Conservation (phyloP, 352 stramenopile species). For the Pythium chondricola region DNA sequence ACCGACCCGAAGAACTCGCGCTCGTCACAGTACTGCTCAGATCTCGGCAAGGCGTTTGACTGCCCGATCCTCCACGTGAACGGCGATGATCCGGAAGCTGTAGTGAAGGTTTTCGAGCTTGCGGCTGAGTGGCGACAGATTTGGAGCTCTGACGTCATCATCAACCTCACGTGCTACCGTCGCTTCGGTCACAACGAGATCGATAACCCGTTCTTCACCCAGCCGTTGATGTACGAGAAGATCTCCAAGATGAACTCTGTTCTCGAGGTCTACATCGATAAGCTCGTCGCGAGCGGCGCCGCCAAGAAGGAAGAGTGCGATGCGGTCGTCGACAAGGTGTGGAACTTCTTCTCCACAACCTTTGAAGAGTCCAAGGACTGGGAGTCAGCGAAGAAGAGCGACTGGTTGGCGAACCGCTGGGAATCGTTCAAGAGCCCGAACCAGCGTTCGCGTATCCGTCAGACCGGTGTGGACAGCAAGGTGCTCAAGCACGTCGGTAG, state of each 20-base stretch:
- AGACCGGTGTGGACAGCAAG: conserved; percentile 92
- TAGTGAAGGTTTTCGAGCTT: conserved; percentile 90
- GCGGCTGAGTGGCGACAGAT: conserved; percentile 82
- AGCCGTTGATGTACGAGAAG: conserved; percentile 86
- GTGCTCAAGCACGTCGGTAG: conserved; percentile 89
- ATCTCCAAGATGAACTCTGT: conserved; percentile 84
- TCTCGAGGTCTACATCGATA: conserved; percentile 65
- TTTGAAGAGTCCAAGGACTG: conserved; percentile 67
- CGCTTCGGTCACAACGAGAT: conserved; percentile 98
- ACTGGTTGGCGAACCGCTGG: conserved; percentile 96
- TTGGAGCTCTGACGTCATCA: conserved; percentile 96
- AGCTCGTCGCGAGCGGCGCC: conserved; percentile 52
- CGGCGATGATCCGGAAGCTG: conserved; percentile 94
- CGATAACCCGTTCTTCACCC: conserved; percentile 85
- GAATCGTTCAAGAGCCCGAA: conserved; percentile 95
- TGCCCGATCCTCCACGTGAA: conserved; percentile 94
- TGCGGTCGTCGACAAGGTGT: conserved; percentile 50
- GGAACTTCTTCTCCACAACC: conserved; percentile 50
- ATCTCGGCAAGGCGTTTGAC: conserved; percentile 97
- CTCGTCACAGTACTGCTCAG: conserved; percentile 96
- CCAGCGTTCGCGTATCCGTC: conserved; percentile 87
- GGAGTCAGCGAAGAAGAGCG: conserved; percentile 73
- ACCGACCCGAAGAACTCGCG: conserved; percentile 95
- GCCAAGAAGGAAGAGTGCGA: conserved; percentile 44
- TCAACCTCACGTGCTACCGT: conserved; percentile 99